These are phyloP conservation scores for Ophiognomonia clavigignenti-juglandacearum DNA, from an alignment of 2,329 filamentous ascomycete genomes.

Conservation along the genomic window DNA sequence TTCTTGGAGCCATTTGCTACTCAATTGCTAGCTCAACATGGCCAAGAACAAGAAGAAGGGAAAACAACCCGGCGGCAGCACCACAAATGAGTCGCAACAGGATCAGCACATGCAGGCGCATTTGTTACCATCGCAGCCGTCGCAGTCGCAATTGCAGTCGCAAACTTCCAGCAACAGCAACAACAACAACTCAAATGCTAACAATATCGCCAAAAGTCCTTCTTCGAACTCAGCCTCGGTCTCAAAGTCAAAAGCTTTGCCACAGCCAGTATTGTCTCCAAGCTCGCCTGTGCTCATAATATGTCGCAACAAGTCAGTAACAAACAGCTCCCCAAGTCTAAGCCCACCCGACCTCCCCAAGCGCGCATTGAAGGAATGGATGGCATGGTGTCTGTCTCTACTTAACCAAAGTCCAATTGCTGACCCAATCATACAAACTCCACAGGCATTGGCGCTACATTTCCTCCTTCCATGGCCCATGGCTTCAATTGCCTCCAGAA, in stretches of 20 bases:
- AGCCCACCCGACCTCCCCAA: too few relatives aligned
- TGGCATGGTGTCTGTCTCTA: too few relatives aligned
- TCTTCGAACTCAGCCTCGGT: constrained; percentile 5
- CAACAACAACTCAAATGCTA: background rate
- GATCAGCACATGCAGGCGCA: too few relatives aligned
- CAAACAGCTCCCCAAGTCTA: too few relatives aligned
- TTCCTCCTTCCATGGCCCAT: constrained; percentile 76
- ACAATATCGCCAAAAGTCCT: background rate
- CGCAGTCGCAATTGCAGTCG: background rate
- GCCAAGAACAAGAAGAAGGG: constrained; percentile 44
- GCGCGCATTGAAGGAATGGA: too few relatives aligned
- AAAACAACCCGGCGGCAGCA: constrained; percentile 21
- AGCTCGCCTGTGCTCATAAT: constrained; percentile 51
- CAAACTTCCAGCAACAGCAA: background rate
- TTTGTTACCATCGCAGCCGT: constrained; percentile 1
- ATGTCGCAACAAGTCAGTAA: constrained; percentile 64
- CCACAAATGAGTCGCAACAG: too few relatives aligned
- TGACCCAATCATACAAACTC: background rate
- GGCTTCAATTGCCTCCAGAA: constrained; percentile 75
- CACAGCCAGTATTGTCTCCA: constrained; percentile 22
- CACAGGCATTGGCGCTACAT: constrained; percentile 79
- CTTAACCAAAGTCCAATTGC: too few relatives aligned
- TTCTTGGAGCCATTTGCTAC: background rate
- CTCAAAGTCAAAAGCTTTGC: constrained; percentile 19
- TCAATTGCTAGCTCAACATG: constrained; percentile 28